These are phyloP conservation scores for Dactylella cylindrospora DNA, from an alignment of 2,329 filamentous ascomycete genomes.

Conservation along the genomic window DNA sequence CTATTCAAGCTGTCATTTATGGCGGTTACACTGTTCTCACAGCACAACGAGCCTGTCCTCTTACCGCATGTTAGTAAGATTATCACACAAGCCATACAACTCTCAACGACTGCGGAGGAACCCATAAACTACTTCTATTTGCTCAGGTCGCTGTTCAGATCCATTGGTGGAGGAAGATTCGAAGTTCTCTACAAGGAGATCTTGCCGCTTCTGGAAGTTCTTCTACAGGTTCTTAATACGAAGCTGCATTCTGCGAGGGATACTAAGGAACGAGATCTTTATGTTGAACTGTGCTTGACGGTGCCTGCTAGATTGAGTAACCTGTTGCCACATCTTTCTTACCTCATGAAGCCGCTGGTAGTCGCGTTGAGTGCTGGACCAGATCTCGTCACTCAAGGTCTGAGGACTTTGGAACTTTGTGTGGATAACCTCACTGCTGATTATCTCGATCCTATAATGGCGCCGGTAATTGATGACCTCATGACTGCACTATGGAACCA, in stretches of 20 bases:
- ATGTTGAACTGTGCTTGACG: conserved; percentile 93
- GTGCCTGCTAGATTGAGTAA: conserved; percentile 94
- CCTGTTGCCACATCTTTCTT: conserved; percentile 89
- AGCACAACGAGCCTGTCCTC: conserved; percentile 92
- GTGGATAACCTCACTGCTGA: conserved; percentile 98
- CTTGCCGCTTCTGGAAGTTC: conserved; percentile 90
- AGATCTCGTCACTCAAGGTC: conserved; percentile 89
- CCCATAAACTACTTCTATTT: conserved; percentile 99
- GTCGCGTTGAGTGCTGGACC: conserved; percentile 88
- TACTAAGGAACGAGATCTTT: conserved; percentile 86
- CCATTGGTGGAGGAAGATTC: conserved; percentile 95
- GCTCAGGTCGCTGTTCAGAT: conserved; percentile 86
- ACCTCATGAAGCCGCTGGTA: conserved; percentile 95
- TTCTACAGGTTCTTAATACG: conserved; percentile 95
- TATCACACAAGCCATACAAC: conserved; percentile 92
- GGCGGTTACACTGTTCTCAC: conserved; percentile 94
- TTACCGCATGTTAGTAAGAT: conserved; percentile 96
- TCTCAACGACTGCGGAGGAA: conserved; percentile 92
- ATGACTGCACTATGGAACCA: conserved; percentile 98
- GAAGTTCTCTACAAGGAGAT: conserved; percentile 99
- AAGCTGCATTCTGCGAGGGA: conserved; percentile 86
- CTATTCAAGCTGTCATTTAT: conserved; percentile 99
- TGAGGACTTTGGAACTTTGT: conserved; percentile 90
- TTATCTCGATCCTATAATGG: conserved; percentile 98
- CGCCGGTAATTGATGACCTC: conserved; percentile 94